Conservation (phyloP, 2,329 filamentous ascomycete genomes). For the Boeremia lycopersici region DNA sequence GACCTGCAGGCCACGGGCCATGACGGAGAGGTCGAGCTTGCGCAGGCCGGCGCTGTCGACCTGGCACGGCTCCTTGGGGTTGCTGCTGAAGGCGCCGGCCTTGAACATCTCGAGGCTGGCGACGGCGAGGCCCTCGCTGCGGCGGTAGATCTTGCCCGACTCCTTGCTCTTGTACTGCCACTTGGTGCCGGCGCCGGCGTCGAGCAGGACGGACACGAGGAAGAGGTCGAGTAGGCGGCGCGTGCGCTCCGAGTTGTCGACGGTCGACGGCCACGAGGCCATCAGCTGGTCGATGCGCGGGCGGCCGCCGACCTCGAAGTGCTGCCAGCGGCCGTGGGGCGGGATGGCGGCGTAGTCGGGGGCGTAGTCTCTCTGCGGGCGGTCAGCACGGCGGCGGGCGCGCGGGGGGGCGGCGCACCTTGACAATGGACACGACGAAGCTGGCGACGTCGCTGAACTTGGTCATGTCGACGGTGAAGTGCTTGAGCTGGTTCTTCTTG, state of each 20-base stretch:
- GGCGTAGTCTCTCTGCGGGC: conserved; percentile 68
- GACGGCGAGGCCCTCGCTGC: conserved; percentile 86
- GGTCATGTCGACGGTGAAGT: conserved; percentile 86
- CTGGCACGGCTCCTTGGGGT: conserved; percentile 79
- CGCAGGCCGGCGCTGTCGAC: conserved; percentile 85
- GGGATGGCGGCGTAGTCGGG: conserved; percentile 76
- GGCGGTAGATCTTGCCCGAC: conserved; percentile 78
- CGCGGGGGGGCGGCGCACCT: conserved; percentile 62
- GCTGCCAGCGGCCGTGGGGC: conserved; percentile 69
- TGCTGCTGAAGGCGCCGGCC: conserved; percentile 83
- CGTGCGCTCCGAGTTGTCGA: conserved; percentile 76
- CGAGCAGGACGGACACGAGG: conserved; percentile 78
- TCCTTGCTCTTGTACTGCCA: conserved; percentile 95
- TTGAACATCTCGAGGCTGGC: conserved; percentile 92
- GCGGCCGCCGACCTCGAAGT: conserved; percentile 76
- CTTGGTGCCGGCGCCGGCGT: conserved; percentile 84
- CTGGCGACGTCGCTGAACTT: conserved; percentile 84
- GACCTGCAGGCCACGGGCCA: conserved; percentile 86
- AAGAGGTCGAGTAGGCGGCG: conserved; percentile 79
- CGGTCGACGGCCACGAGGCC: conserved; percentile 68
- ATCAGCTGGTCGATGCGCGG: conserved; percentile 75
- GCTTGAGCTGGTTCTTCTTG: conserved; percentile 74
- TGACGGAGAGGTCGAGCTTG: conserved; percentile 72
- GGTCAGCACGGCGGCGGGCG: not conserved
- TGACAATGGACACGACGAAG: conserved; percentile 93